Evolutionary conservation across 2,329 filamentous ascomycete genomes (phyloP).

Genomic region (Dactylellina leptospora): DNA sequence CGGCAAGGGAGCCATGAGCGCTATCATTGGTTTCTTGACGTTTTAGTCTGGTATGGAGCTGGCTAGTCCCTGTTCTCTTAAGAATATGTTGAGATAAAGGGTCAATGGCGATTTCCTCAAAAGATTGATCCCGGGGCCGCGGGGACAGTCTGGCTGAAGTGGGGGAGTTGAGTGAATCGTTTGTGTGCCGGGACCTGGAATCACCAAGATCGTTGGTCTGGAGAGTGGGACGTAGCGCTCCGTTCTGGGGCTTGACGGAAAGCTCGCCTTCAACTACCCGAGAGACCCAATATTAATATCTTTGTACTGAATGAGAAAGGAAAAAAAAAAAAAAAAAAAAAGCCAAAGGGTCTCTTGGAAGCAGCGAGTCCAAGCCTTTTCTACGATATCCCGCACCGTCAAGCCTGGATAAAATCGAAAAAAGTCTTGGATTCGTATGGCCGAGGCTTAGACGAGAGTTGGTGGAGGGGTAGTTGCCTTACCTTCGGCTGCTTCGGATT

Average conservation of each 20-base stretch:
- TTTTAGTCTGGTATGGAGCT: conserved; percentile 28
- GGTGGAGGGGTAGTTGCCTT: conserved; percentile 43
- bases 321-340: neutral
- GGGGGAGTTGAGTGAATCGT: conserved; percentile 38
- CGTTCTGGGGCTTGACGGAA: conserved; percentile 12
- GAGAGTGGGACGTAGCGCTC: conserved; percentile 29
- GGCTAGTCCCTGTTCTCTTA: conserved; percentile 35
- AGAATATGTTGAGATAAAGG: conserved; percentile 43
- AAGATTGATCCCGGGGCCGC: conserved; percentile 24
- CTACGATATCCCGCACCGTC: conserved; percentile 1
- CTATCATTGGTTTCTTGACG: conserved; percentile 50
- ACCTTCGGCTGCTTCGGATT: conserved; percentile 53
- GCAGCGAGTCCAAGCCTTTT: neutral
- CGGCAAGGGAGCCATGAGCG: conserved; percentile 38
- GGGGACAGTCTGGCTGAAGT: conserved; percentile 28
- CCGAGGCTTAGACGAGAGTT: conserved; percentile 49
- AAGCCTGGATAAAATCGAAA: conserved; percentile 48
- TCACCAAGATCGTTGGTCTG: conserved; percentile 30
- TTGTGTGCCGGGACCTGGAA: conserved; percentile 32
- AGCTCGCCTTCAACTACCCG: conserved; percentile 21
- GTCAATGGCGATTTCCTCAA: conserved; percentile 41
- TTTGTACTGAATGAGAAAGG: too few relatives aligned
- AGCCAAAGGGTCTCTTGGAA: neutral
- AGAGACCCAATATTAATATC: conserved; percentile 5
- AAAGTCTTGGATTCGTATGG: conserved; percentile 42